Evolutionary conservation across 2,329 filamentous ascomycete genomes (phyloP).

Genomic region (Botrytis fragariae): DNA sequence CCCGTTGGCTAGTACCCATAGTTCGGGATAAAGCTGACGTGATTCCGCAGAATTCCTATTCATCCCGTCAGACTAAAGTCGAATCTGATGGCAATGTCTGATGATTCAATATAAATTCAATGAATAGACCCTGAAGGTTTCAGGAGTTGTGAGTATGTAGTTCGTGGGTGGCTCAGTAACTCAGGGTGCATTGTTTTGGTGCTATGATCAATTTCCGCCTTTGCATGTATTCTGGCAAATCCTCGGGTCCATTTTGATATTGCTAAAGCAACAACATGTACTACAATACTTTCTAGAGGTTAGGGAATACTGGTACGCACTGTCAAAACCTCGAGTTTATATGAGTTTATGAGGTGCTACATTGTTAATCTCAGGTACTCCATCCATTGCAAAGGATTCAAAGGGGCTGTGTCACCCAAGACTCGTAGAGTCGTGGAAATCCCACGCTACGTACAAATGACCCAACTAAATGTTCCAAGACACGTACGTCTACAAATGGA

Average conservation of each 20-base stretch:
- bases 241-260: background rate
- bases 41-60: background rate
- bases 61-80: background rate
- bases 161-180: background rate
- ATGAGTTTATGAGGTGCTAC: background rate
- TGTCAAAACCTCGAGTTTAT: background rate
- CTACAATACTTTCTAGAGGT: background rate
- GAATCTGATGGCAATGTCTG: background rate
- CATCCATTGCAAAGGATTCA: background rate
- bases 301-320: background rate
- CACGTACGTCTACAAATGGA: background rate
- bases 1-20: background rate
- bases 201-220: slow-evolving; percentile 2
- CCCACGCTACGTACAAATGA: background rate
- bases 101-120: slow-evolving; percentile 5
- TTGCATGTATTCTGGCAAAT: background rate
- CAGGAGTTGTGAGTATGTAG: background rate
- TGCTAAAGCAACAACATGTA: background rate
- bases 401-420: background rate
- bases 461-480: background rate
- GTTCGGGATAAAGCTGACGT: background rate
- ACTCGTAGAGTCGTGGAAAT: background rate
- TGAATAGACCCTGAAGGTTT: background rate
- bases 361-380: background rate
- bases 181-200: background rate